These are phyloP conservation scores for Telopea speciosissima DNA, from an alignment of 177 flowering plant species.

Conservation along the genomic window DNA sequence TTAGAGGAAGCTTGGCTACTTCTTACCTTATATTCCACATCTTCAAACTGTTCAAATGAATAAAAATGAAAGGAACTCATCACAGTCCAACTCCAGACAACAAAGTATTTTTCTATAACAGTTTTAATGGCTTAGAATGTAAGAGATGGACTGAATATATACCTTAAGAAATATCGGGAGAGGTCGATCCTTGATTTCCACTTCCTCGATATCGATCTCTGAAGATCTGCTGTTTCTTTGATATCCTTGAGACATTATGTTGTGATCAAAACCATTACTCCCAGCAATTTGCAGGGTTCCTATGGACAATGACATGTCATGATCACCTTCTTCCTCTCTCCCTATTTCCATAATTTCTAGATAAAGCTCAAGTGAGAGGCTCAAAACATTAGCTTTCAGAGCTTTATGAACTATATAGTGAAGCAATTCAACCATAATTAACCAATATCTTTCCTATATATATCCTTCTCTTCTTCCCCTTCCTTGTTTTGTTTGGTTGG, in stretches of 20 bases:
- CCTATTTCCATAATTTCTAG: conserved; percentile 27
- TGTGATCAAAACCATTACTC: conserved; percentile 70
- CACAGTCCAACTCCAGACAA: background rate
- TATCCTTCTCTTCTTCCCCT: conserved; percentile 7
- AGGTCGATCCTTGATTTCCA: conserved; percentile 36
- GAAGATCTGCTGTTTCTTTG: conserved; percentile 39
- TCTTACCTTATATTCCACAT: conserved; percentile 70
- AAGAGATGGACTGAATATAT: background rate
- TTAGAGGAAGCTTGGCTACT: conserved; percentile 22
- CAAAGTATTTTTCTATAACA: background rate
- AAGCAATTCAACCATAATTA: conserved; percentile 35
- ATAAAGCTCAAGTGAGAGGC: background rate
- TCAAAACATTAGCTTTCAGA: background rate
- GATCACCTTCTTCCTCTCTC: background rate
- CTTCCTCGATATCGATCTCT: conserved; percentile 50
- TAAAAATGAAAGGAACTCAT: background rate
- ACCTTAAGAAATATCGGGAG: conserved; percentile 92
- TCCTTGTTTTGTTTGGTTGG: conserved; percentile 32
- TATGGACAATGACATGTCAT: conserved; percentile 27
- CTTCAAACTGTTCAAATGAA: conserved; percentile 54
- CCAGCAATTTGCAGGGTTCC: conserved; percentile 67
- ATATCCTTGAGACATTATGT: conserved; percentile 56
- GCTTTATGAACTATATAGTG: conserved; percentile 14
- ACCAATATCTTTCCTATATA: conserved; percentile 46
- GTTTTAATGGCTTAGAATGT: no score